phyloP scores from a whole-genome alignment of 176 grass and related monocot genomes.

The Raddia guianensis region DNA sequence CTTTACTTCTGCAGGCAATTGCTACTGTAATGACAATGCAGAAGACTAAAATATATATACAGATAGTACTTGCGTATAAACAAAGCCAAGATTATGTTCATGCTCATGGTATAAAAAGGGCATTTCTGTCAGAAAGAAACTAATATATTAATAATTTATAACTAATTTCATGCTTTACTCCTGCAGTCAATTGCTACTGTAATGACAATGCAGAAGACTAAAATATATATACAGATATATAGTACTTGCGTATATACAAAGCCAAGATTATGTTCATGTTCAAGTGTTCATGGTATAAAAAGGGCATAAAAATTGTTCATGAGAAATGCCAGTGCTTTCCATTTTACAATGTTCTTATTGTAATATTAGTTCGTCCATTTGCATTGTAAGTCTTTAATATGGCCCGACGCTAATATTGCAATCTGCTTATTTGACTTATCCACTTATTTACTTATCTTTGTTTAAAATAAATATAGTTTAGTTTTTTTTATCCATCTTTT shows the following conservation, averaged over 20 bases:
- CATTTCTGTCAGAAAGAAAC: not conserved
- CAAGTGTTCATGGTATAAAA: constrained; percentile 18
- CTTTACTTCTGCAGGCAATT: not conserved
- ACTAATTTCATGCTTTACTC: constrained; percentile 3
- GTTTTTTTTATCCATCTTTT: no score
- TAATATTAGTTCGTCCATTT: constrained; percentile 8
- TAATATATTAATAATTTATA: not conserved
- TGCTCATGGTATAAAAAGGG: constrained; percentile 4
- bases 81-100: not conserved
- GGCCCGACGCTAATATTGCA: no score
- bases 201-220: not conserved
- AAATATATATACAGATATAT: not conserved
- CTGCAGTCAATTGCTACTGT: not conserved
- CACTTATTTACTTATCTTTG: no score
- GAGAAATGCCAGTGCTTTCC: not conserved
- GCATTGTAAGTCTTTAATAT: not conserved
- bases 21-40: not conserved
- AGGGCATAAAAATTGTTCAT: not conserved
- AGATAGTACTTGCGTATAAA: no score
- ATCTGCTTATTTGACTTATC: no score
- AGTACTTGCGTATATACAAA: no score
- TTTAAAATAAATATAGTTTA: no score
- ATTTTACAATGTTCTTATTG: not conserved
- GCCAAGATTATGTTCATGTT: not conserved
- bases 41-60: not conserved